phyloP scores from a whole-genome alignment of 2,329 filamentous ascomycete genomes.

The Alternaria metachromatica region DNA sequence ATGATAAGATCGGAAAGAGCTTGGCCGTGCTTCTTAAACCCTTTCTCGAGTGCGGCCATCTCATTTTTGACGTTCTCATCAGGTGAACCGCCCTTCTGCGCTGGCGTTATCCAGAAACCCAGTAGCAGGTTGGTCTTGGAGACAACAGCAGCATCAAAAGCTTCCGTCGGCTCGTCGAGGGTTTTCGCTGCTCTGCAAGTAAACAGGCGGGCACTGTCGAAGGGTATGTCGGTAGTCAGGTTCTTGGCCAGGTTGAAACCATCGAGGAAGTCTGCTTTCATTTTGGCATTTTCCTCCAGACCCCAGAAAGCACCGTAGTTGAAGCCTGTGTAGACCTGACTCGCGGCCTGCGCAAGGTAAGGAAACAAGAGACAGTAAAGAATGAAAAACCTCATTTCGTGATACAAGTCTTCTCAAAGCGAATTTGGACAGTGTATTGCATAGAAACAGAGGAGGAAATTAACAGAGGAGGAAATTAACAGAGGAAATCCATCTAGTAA shows the following conservation, averaged over 20 bases:
- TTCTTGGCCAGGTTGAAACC: slow-evolving; percentile 31
- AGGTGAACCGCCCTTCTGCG: slow-evolving; percentile 50
- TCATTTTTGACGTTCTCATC: slow-evolving; percentile 30
- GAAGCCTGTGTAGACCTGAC: slow-evolving; percentile 35
- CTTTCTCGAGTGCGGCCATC: slow-evolving; percentile 38
- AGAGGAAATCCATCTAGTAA: background rate
- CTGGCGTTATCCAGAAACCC: slow-evolving; percentile 39
- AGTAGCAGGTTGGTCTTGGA: slow-evolving; percentile 41
- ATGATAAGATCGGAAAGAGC: slow-evolving; percentile 60
- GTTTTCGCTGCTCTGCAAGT: slow-evolving; percentile 62
- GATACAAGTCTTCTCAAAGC: background rate
- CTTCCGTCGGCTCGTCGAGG: slow-evolving; percentile 64
- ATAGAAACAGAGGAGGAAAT: background rate
- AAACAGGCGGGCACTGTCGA: slow-evolving; percentile 73
- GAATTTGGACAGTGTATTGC: background rate
- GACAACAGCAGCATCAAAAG: slow-evolving; percentile 44
- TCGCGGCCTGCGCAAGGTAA: slow-evolving; percentile 16
- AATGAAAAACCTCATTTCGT: slow-evolving; percentile 10
- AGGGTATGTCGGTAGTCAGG: slow-evolving; percentile 57
- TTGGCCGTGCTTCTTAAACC: slow-evolving; percentile 40
- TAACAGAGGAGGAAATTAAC: no score
- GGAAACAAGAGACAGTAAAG: slow-evolving; percentile 1
- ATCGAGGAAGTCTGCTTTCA: slow-evolving; percentile 29
- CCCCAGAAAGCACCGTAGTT: slow-evolving; percentile 38
- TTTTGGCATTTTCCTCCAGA: slow-evolving; percentile 19